Conservation (phyloP, 2,329 filamentous ascomycete species). For the Aspergillus amoenus region DNA sequence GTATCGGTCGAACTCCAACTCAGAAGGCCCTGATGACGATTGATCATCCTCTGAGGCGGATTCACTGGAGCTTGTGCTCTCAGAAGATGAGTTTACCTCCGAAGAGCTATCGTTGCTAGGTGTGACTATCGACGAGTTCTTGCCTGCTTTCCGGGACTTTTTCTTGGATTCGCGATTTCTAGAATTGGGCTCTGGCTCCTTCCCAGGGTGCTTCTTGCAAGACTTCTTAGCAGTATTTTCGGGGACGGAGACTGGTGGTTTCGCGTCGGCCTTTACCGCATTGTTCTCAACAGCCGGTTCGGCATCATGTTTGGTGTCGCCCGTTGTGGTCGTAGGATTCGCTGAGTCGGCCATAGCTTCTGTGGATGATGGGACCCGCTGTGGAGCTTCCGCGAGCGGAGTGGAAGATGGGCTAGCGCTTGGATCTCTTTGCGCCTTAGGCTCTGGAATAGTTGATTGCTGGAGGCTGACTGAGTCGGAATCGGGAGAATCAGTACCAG, state of each 20-base stretch:
- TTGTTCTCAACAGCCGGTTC: conserved; percentile 28
- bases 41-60: conserved; percentile 16
- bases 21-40: conserved; percentile 16
- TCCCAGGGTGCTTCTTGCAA: conserved; percentile 33
- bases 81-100: conserved; percentile 19
- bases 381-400: conserved; percentile 25
- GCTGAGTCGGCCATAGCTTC: conserved; percentile 30
- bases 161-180: conserved; percentile 22
- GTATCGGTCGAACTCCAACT: conserved; percentile 26
- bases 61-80: conserved; percentile 22
- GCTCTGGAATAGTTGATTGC: conserved; percentile 9
- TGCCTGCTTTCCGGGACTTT: conserved; percentile 24
- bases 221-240: conserved; percentile 28
- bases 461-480: conserved; percentile 7
- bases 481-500: conserved; percentile 7
- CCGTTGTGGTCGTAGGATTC: conserved; percentile 16
- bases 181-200: conserved; percentile 20
- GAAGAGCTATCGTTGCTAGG: conserved; percentile 25
- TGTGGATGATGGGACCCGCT: conserved; percentile 15
- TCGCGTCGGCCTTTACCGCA: conserved; percentile 25
- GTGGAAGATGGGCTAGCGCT: conserved; percentile 15
- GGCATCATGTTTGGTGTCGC: conserved; percentile 33
- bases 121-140: conserved; percentile 18
- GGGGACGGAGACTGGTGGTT: conserved; percentile 19
- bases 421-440: conserved; percentile 22